These are phyloP conservation scores for Hamamelis virginiana DNA, from an alignment of 164 flowering plant species.

Conservation along the genomic window DNA sequence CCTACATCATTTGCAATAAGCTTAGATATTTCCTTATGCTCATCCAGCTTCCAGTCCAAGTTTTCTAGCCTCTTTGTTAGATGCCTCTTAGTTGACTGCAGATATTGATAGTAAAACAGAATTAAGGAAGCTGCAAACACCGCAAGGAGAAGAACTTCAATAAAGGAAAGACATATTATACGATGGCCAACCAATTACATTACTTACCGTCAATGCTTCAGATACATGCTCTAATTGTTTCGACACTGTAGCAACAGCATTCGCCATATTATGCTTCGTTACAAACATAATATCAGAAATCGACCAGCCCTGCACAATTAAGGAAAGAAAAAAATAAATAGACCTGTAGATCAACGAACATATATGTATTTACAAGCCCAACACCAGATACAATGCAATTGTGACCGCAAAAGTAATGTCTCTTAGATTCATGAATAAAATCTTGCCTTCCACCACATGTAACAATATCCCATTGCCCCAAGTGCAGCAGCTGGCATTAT, in stretches of 20 bases:
- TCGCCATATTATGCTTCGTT: constrained; percentile 81
- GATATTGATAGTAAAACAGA: not conserved
- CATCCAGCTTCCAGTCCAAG: constrained; percentile 76
- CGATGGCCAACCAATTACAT: not conserved
- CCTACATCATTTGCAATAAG: constrained; percentile 57
- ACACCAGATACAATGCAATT: not conserved
- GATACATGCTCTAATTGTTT: constrained; percentile 73
- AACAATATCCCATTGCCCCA: constrained; percentile 93
- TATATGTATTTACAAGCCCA: not conserved
- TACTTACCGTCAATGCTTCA: constrained; percentile 66
- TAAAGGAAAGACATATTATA: not conserved
- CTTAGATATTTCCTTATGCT: constrained; percentile 60
- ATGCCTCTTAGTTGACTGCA: constrained; percentile 72
- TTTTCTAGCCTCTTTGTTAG: constrained; percentile 57
- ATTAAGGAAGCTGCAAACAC: not conserved
- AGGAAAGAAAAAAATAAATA: constrained; percentile 5
- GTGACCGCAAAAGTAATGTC: not conserved
- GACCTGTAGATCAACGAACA: not conserved
- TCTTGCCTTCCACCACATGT: constrained; percentile 94
- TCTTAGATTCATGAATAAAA: constrained; percentile 1
- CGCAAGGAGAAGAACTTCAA: not conserved
- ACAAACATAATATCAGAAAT: constrained; percentile 86
- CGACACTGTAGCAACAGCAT: constrained; percentile 74
- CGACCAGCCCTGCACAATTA: constrained; percentile 66
- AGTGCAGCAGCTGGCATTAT: constrained; percentile 83